Percentiles rank a stretch among this genome's conserved stretches.
phyloP scores from a whole-genome alignment of 176 grass and related monocot genomes.

The Leersia perrieri region DNA sequence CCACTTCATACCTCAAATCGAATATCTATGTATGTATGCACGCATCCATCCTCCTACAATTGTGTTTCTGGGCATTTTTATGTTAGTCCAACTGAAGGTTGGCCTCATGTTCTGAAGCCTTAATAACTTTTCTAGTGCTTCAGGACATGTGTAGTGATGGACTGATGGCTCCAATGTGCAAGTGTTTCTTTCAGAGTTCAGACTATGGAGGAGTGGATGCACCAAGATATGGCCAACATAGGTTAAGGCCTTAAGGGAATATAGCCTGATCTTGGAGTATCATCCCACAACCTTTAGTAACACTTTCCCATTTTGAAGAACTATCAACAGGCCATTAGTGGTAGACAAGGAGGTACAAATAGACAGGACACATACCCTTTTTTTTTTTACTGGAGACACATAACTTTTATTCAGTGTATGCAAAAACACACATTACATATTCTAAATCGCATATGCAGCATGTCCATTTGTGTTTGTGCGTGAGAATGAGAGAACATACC shows the following conservation, averaged over 20 bases:
- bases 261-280: neutral
- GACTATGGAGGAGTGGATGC: neutral
- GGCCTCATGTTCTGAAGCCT: neutral
- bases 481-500: constrained; percentile 1
- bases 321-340: neutral
- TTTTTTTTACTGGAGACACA: too few relatives aligned
- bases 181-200: neutral
- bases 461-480: neutral
- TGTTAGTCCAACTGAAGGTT: neutral
- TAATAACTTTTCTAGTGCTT: too few relatives aligned
- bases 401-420: neutral
- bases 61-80: neutral
- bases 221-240: neutral
- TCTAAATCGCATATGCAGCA: neutral
- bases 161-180: neutral
- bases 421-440: neutral
- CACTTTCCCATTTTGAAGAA: neutral
- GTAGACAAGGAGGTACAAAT: neutral
- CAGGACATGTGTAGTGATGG: neutral
- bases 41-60: neutral
- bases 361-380: neutral
- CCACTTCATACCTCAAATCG: neutral
- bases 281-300: neutral
- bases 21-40: neutral
- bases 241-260: neutral